Base-by-base conservation (phyloP, 306 rosid genomes). In the Quercus berberidifolia region DNA sequence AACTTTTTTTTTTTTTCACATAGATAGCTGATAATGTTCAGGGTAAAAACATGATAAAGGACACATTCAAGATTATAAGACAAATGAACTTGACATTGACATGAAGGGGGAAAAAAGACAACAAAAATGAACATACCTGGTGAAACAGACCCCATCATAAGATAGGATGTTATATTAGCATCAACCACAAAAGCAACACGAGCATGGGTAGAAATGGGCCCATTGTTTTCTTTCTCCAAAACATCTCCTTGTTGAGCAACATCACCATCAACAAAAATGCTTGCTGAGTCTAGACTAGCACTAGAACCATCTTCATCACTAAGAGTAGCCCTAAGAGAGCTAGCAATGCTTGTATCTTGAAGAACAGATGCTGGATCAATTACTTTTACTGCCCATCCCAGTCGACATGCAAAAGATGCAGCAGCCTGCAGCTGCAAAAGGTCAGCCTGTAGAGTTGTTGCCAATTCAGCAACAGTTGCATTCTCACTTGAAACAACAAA, bases 141-240 rank as follows among this genome's bases (percentile, higher is more conserved):
- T 85, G 98, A 94, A 88, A 94, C 97, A 78, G 98, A 94, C 26
- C 98, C 98, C 97, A 92, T 94, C 97, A 94, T 94, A 74, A 94
- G 98, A 85, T 94, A 94, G 76, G 98, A 94, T 74, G 98, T 94
- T 85, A 94, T 92, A 83, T 91, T 94, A 56, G 98, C 98, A 85
- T 94, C 98, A 80, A 94, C 97, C 68, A 94, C 85, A 87, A 94
- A 92, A 74, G 98, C 97, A 82, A 94, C 94, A 56, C 91, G 94
- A 56, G 86, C 86, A 78, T 86, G 75, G 55, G 83, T 69, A 79
- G 91, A 94, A 85, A 85, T 84, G 49, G 83, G 78, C 51, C 88
- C 93, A 73, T 54, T 9, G 79, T 86, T 89, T 68, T 86, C 97
- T 74, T 87, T 79, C 84, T 86, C 84, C 73, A 84, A 82, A 74